Evolutionary conservation across 352 stramenopile species (phyloP).

Genomic region (Globisporangium paddicum): DNA sequence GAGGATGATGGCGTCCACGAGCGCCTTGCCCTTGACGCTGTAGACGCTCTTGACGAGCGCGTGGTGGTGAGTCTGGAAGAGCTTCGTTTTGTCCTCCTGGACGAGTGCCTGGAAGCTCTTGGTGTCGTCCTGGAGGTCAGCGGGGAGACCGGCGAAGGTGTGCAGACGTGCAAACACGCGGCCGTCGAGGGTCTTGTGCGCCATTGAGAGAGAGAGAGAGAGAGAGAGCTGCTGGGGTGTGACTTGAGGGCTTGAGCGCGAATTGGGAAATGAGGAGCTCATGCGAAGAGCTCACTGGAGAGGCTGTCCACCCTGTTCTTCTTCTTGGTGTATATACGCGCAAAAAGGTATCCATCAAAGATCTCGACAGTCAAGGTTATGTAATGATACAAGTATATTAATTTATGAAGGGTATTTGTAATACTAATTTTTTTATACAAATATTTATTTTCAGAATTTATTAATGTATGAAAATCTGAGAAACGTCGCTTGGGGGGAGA

Average conservation of each 20-base stretch:
- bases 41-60: slow-evolving; percentile 11
- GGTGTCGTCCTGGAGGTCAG: slow-evolving; percentile 6
- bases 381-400: background rate
- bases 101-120: background rate
- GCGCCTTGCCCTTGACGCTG: slow-evolving; percentile 10
- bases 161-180: slow-evolving; percentile 10
- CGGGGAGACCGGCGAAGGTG: slow-evolving; percentile 1
- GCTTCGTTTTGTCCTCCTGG: background rate
- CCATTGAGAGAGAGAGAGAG: background rate
- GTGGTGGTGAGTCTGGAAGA: slow-evolving; percentile 2
- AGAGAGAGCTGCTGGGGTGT: no score
- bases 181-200: slow-evolving; percentile 4
- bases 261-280: background rate
- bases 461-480: background rate
- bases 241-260: background rate
- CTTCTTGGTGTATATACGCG: no score
- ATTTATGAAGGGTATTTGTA: no score
- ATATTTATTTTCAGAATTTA: background rate
- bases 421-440: no score
- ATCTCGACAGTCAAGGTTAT: background rate
- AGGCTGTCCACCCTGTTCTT: no score
- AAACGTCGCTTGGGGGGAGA: no score
- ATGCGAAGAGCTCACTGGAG: no score
- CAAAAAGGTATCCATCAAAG: no score
- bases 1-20: background rate